phyloP scores from a whole-genome alignment of 1,284 basidiomycete species.

The Xanthoconium separans region DNA sequence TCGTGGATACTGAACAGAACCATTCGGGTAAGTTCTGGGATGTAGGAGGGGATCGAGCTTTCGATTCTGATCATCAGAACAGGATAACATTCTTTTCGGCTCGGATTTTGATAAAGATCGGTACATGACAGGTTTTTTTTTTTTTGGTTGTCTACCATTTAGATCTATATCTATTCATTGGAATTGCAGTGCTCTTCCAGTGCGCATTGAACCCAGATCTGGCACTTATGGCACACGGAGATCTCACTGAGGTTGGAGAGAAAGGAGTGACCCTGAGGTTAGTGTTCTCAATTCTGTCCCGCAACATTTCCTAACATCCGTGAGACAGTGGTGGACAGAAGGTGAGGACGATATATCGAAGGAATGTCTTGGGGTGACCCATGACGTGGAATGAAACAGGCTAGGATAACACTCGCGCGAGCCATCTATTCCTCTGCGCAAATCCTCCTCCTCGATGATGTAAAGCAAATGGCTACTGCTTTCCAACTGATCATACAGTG shows the following conservation, averaged over 20 bases:
- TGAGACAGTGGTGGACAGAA: constrained; percentile 10
- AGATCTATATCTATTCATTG: background rate
- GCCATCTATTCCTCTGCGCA: constrained; percentile 40
- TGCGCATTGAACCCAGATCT: constrained; percentile 61
- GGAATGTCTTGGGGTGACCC: background rate
- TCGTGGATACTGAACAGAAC: constrained; percentile 60
- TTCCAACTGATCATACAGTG: background rate
- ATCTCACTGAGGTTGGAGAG: constrained; percentile 37
- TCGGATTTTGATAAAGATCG: constrained; percentile 9
- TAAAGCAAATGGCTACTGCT: constrained; percentile 29
- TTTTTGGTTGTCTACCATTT: background rate
- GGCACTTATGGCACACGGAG: constrained; percentile 56
- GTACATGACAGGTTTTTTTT: constrained; percentile 6
- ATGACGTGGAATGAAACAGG: constrained; percentile 13
- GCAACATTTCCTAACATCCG: background rate
- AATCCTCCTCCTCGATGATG: constrained; percentile 39
- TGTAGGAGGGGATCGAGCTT: constrained; percentile 23
- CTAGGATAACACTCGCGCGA: constrained; percentile 42
- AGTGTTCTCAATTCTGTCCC: background rate
- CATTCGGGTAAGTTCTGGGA: constrained; percentile 34
- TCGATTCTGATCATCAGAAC: background rate
- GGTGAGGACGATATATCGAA: background rate
- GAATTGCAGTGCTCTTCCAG: constrained; percentile 49
- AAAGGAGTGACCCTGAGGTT: constrained; percentile 31
- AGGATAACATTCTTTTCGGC: constrained; percentile 13